Evolutionary conservation across 768 basidiomycete species (phyloP), one percentile per base, ranked within the genome.

Genomic region (Paxillus rubicundulus): DNA sequence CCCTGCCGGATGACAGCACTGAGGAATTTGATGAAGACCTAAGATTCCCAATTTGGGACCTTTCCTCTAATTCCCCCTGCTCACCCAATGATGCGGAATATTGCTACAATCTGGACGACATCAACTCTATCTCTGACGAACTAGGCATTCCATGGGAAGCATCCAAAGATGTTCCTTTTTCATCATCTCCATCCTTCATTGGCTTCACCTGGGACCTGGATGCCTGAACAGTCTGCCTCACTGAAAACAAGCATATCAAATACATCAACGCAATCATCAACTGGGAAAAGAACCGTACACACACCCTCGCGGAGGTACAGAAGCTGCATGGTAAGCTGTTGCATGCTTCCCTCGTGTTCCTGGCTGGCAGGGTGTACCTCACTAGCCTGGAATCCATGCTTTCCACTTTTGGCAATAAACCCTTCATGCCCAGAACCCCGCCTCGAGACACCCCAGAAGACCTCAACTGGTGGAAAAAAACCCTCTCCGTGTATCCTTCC

Each of bases 321-420:
- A 77, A 36, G 34, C 34, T 36, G 3, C 16, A 36, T 36, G 34
- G 34, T 4, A 36, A 36, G 34, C 34, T 36, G 0, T 57, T 73
- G 0, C 77, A 77, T 41, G 53, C 69, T 0, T 63, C 60, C 34
- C 50, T 64, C 2, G 62, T 77, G 7, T 39, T 73, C 14, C 68
- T 70, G 8, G 45, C 4, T n/a, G 68, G 66, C 21, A 65, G 73
- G 5, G 70, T 77, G 12, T 74, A 72, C 55, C 68, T 79, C 60
- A 74, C 71, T 52, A 45, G 39, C 27, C 54, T 78, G 54, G 74
- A 78, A 52, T 21, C 64, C 51, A 67, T 76, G 59, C 50, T 77
- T 55, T 3, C 3, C 3, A 5, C 13, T 4, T 10, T 36, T 12
- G 13, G 12, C 3, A 36, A 36, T 12, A 10, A 36, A 10, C 34